phyloP scores from a whole-genome alignment of 2,329 filamentous ascomycete genomes.

The Stachybotrys chlorohalonatus region DNA sequence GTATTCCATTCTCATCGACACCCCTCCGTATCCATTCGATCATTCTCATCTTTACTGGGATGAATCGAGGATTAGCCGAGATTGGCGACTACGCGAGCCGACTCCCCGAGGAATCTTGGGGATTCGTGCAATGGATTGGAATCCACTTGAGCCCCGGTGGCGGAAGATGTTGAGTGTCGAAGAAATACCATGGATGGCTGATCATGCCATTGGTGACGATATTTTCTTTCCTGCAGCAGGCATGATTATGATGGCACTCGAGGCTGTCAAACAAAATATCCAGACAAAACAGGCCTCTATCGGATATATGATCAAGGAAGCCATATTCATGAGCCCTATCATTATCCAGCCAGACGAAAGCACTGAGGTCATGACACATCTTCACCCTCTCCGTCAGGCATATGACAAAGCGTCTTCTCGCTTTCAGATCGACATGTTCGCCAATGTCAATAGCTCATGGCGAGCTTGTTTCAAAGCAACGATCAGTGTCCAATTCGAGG shows the following conservation, averaged over 20 bases:
- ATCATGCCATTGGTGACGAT: constrained; percentile 20
- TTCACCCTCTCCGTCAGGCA: neutral
- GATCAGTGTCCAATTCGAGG: neutral
- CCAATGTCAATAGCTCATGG: neutral
- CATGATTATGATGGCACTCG: constrained; percentile 22
- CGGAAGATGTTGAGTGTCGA: constrained; percentile 12
- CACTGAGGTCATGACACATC: neutral
- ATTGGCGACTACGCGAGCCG: constrained; percentile 17
- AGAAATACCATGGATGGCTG: constrained; percentile 25
- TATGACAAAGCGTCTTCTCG: neutral
- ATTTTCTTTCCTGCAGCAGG: constrained; percentile 28
- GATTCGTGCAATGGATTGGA: constrained; percentile 8
- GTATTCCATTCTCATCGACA: neutral
- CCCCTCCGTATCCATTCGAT: constrained; percentile 29
- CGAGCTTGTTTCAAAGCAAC: neutral
- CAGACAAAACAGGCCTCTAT: neutral
- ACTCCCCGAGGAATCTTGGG: constrained; percentile 31
- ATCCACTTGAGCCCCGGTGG: constrained; percentile 14
- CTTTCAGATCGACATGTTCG: neutral
- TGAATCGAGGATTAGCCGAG: constrained; percentile 18
- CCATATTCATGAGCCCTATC: neutral
- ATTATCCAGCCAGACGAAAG: neutral
- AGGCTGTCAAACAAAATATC: constrained; percentile 12
- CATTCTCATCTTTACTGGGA: constrained; percentile 24
- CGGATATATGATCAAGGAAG: constrained; percentile 1